Conservation (phyloP, 768 basidiomycete species). For the Mycena haematopus region DNA sequence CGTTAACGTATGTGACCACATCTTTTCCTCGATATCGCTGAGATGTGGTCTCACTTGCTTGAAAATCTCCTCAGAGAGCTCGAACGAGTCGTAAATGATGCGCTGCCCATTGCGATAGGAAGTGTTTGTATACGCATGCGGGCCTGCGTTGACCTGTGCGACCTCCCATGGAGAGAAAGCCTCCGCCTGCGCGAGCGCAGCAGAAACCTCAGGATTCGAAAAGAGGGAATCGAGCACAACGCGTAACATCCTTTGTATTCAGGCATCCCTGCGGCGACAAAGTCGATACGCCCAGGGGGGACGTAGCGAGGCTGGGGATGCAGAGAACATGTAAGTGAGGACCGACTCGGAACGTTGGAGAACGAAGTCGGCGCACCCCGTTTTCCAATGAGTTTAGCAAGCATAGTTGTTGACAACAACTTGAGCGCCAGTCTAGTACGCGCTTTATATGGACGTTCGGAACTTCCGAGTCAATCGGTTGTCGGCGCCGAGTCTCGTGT, state of each 20-base stretch:
- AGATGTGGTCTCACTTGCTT: constrained; percentile 21
- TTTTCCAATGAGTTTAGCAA: constrained; percentile 7
- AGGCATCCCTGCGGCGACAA: constrained; percentile 3
- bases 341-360: background rate
- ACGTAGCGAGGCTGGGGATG: constrained; percentile 10
- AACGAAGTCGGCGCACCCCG: background rate
- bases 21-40: constrained; percentile 25
- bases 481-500: too few species aligned
- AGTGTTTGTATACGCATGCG: constrained; percentile 4
- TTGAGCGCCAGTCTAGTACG: background rate
- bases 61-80: constrained; percentile 23
- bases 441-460: background rate
- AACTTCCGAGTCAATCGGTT: background rate
- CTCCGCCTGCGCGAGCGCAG: constrained; percentile 16
- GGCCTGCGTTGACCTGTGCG: constrained; percentile 19
- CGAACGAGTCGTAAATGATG: constrained; percentile 27
- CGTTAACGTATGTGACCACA: background rate
- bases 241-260: constrained; percentile 24
- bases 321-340: background rate
- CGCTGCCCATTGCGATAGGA: constrained; percentile 26
- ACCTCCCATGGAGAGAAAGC: constrained; percentile 21
- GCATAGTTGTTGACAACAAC: background rate
- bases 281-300: constrained; percentile 17
- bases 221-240: constrained; percentile 25
- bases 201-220: constrained; percentile 13